phyloP scores from a whole-genome alignment of 73 alveolate species.

The Diophrys sp. region DNA sequence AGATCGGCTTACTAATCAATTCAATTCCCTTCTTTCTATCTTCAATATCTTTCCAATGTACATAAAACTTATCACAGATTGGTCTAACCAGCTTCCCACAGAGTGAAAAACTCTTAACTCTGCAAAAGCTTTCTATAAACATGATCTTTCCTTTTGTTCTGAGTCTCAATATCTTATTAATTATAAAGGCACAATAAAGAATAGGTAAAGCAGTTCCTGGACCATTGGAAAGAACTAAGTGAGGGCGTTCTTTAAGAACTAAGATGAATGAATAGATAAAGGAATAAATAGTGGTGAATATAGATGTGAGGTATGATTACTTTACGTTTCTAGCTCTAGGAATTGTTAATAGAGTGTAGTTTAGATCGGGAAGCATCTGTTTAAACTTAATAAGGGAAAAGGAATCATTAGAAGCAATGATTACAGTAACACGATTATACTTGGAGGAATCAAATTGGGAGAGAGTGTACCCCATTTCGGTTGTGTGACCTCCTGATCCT shows the following conservation, averaged over 20 bases:
- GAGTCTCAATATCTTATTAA: slow-evolving; percentile 2
- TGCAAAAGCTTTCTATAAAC: slow-evolving; percentile 13
- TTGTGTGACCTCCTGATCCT: slow-evolving; percentile 28
- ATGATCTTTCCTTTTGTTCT: slow-evolving; percentile 13
- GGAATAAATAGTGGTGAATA: slow-evolving; percentile 11
- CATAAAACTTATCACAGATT: slow-evolving; percentile 7
- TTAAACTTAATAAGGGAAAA: slow-evolving; percentile 5
- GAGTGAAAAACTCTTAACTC: not conserved
- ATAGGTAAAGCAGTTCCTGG: slow-evolving; percentile 25
- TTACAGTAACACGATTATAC: not conserved
- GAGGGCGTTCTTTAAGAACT: not conserved
- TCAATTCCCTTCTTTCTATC: not conserved
- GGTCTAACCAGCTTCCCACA: slow-evolving; percentile 11
- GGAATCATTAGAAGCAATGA: slow-evolving; percentile 6
- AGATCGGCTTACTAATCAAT: not conserved
- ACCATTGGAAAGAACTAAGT: slow-evolving; percentile 10
- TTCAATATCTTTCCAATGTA: slow-evolving; percentile 15
- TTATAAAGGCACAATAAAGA: not conserved
- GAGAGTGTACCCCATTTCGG: slow-evolving; percentile 7
- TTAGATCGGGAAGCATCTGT: not conserved
- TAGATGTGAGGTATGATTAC: slow-evolving; percentile 5
- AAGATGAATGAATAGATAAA: not conserved
- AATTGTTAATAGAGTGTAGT: not conserved
- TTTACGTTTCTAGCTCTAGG: slow-evolving; percentile 12
- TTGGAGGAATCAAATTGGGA: not conserved